A percentile compares a stretch with the other conserved stretches of the same genome.
phyloP scores from a whole-genome alignment of 2,329 filamentous ascomycete species.

The Diaporthe aspalathi region DNA sequence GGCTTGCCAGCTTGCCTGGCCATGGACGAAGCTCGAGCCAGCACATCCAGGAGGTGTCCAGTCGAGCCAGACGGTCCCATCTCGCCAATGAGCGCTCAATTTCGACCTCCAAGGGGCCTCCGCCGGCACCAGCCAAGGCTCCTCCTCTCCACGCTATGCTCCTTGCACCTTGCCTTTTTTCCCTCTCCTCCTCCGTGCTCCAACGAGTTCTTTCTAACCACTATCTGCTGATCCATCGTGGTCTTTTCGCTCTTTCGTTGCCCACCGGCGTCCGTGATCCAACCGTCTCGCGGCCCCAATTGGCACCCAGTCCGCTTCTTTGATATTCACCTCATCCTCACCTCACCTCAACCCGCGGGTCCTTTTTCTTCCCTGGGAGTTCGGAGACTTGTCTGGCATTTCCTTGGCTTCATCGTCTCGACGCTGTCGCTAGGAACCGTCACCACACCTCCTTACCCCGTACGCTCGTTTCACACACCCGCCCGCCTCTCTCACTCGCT shows the following conservation, averaged over 20 bases:
- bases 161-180: constrained; percentile 31
- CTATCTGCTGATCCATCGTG: constrained; percentile 38
- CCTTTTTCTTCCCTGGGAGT: constrained; percentile 34
- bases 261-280: constrained; percentile 39
- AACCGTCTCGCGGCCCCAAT: constrained; percentile 27
- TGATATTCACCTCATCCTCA: constrained; percentile 8
- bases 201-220: constrained; percentile 27
- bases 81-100: constrained; percentile 40
- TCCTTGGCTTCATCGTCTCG: constrained; percentile 35
- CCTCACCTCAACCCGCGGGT: constrained; percentile 11
- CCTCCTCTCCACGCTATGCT: constrained; percentile 32
- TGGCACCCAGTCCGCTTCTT: constrained; percentile 34
- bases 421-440: constrained; percentile 40
- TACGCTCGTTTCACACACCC: constrained; percentile 45
- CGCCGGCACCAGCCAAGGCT: constrained; percentile 31
- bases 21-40: constrained; percentile 35
- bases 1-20: too few relatives aligned
- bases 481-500: constrained; percentile 40
- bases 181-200: constrained; percentile 34
- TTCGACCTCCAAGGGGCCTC: constrained; percentile 39
- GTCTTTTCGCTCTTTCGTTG: constrained; percentile 35
- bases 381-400: constrained; percentile 35
- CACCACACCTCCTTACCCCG: constrained; percentile 41
- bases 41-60: constrained; percentile 33
- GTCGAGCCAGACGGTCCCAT: constrained; percentile 37